phyloP scores from a whole-genome alignment of 2,329 filamentous ascomycete species.

The Sclerotinia minor region DNA sequence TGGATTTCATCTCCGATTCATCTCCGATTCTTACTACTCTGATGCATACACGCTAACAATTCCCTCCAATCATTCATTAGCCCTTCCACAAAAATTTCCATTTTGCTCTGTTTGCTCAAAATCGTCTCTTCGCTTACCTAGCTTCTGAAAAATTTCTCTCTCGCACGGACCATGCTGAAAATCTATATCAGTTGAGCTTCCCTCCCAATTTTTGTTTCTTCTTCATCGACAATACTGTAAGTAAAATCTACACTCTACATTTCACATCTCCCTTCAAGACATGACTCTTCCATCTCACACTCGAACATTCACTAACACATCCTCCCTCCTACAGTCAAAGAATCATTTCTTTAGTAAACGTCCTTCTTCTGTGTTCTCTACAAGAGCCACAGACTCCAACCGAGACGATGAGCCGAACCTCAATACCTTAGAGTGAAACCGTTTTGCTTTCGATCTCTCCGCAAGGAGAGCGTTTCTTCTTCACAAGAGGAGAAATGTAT shows the following conservation, averaged over 20 bases:
- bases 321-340: conserved; percentile 11
- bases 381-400: conserved; percentile 91
- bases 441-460: conserved; percentile 57
- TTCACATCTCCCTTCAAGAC: background rate
- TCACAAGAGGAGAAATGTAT: conserved; percentile 56
- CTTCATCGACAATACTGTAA: conserved; percentile 25
- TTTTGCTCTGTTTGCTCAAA: background rate
- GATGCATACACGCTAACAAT: too few species aligned
- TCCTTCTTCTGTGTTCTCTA: conserved; percentile 87
- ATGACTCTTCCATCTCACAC: background rate
- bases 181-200: background rate
- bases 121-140: background rate
- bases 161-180: background rate
- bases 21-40: too few species aligned
- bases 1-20: too few species aligned
- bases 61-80: too few species aligned
- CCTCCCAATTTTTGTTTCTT: background rate
- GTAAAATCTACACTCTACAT: background rate
- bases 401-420: conserved; percentile 96
- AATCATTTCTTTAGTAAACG: conserved; percentile 87
- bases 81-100: background rate
- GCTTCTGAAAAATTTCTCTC: background rate
- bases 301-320: background rate
- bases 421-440: conserved; percentile 85
- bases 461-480: conserved; percentile 4